Conservation (phyloP, 495 filamentous ascomycete genomes). For the Talaromyces proteolyticus region DNA sequence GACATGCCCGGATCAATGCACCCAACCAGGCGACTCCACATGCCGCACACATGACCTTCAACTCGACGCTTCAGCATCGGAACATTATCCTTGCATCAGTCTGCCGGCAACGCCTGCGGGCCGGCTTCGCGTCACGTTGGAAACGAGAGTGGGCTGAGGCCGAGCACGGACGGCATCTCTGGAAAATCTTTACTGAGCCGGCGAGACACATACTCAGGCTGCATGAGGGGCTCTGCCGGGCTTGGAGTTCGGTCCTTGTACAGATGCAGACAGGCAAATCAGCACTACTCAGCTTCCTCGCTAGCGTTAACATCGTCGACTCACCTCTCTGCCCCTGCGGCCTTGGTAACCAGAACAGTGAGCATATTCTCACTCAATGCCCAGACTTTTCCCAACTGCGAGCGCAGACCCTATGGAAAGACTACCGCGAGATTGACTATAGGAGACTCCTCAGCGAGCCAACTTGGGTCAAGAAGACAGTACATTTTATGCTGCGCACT, state of each 20-base stretch:
- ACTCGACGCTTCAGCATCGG: not conserved
- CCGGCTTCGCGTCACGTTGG: not conserved
- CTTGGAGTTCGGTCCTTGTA: not conserved
- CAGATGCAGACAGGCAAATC: slow-evolving; percentile 6
- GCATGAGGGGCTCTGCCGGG: not conserved
- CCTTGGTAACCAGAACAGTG: not conserved
- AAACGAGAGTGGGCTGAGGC: not conserved
- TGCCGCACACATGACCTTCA: not conserved
- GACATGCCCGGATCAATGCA: not conserved
- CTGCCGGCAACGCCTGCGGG: not conserved
- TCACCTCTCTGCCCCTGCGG: not conserved
- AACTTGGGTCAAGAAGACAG: not conserved
- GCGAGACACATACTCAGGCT: not conserved
- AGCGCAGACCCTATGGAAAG: not conserved
- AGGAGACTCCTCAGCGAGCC: not conserved
- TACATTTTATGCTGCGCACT: not conserved
- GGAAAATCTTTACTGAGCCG: not conserved
- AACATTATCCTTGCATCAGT: not conserved
- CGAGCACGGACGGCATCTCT: not conserved
- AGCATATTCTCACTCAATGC: slow-evolving; percentile 1
- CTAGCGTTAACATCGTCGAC: not conserved
- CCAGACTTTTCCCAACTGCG: not conserved
- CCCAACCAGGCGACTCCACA: not conserved
- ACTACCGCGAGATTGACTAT: not conserved
- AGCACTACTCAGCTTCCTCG: slow-evolving; percentile 1